Evolutionary conservation across 345 rosid species (phyloP).

Genomic region (Lenwebbia sp.): DNA sequence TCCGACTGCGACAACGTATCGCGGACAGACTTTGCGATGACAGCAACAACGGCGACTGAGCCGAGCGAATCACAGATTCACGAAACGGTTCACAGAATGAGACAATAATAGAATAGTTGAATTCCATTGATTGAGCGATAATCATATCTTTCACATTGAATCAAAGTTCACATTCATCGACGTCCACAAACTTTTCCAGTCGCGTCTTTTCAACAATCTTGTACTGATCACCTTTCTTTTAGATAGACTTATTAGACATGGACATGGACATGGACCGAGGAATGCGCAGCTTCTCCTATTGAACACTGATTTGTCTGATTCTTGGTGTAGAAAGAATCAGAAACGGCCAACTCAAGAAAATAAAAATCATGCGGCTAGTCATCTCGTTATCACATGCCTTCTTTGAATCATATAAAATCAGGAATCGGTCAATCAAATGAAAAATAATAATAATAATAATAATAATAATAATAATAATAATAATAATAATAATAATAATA

Average conservation of each 20-base stretch:
- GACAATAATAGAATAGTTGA: background rate
- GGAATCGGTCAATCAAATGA: background rate
- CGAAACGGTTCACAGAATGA: background rate
- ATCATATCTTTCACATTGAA: background rate
- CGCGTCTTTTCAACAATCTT: background rate
- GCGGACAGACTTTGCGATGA: background rate
- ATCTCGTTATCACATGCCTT: background rate
- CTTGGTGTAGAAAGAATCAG: background rate
- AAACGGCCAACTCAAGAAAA: background rate
- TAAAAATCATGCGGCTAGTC: background rate
- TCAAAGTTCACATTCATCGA: background rate
- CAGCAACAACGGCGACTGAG: background rate
- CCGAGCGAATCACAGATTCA: background rate
- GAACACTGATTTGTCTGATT: background rate
- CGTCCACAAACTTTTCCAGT: no score
- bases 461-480: background rate
- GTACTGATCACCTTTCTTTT: background rate
- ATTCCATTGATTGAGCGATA: background rate
- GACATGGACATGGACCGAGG: background rate
- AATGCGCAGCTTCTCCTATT: background rate
- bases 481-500: background rate
- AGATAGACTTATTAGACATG: background rate
- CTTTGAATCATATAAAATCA: background rate
- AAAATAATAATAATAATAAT: background rate
- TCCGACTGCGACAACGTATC: background rate